phyloP scores from a whole-genome alignment of 305 asterid genomes.

The Fraxinus angustifolia region DNA sequence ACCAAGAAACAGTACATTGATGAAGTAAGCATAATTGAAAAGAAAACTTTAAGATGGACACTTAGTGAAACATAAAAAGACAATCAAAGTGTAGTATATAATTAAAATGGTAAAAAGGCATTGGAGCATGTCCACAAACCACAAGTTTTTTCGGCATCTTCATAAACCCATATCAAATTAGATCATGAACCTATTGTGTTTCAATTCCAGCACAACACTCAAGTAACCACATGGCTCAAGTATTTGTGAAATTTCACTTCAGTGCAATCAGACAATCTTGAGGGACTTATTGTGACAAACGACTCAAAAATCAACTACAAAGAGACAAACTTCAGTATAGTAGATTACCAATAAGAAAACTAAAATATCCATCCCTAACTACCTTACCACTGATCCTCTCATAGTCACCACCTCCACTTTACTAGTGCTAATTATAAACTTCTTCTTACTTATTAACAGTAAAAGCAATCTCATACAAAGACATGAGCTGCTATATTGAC shows the following conservation, averaged over 20 bases:
- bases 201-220: neutral
- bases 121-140: neutral
- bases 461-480: neutral
- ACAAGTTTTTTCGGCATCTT: neutral
- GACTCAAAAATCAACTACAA: neutral
- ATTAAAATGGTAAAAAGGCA: neutral
- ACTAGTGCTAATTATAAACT: neutral
- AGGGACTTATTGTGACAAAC: neutral
- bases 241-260: neutral
- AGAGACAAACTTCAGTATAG: neutral
- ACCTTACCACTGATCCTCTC: neutral
- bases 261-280: neutral
- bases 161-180: neutral
- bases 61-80: neutral
- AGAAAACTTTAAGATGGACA: neutral
- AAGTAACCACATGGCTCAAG: neutral
- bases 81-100: neutral
- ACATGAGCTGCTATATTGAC: neutral
- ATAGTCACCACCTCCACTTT: neutral
- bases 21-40: neutral
- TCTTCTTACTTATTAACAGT: neutral
- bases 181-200: neutral
- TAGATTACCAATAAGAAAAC: neutral
- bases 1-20: neutral
- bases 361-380: neutral